Conservation (phyloP, 2,329 filamentous ascomycete genomes). For the Monascus ruber region DNA sequence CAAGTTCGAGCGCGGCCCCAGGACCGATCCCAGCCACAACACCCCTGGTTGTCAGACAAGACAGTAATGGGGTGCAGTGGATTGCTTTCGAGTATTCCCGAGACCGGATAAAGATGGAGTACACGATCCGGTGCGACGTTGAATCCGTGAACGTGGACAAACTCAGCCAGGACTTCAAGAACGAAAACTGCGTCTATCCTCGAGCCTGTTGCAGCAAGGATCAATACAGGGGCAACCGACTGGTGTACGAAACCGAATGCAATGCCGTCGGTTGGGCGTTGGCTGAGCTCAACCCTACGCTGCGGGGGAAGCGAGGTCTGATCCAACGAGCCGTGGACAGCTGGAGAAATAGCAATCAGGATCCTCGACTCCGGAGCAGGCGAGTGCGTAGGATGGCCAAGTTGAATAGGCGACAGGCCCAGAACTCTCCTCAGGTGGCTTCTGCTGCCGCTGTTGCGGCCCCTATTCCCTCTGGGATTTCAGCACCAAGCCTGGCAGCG, state of each 20-base stretch:
- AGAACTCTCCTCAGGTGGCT: constrained; percentile 53
- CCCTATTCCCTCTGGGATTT: constrained; percentile 52
- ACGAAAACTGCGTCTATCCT: constrained; percentile 96
- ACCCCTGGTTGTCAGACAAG: constrained; percentile 83
- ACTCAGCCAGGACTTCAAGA: constrained; percentile 80
- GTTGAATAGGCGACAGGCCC: constrained; percentile 74
- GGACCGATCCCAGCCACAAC: constrained; percentile 96
- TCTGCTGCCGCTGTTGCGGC: constrained; percentile 29
- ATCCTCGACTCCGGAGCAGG: constrained; percentile 78
- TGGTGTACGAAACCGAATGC: constrained; percentile 97
- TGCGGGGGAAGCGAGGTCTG: constrained; percentile 85
- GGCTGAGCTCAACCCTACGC: constrained; percentile 79
- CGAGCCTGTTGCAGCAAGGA: constrained; percentile 91
- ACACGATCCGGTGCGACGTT: constrained; percentile 95
- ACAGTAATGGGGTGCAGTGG: constrained; percentile 96
- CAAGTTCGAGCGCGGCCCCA: constrained; percentile 83
- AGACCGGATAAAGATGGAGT: constrained; percentile 98
- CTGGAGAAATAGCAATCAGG: constrained; percentile 98
- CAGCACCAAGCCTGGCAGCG: constrained; percentile 48
- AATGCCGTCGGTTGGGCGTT: constrained; percentile 99
- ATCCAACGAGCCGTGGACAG: constrained; percentile 97
- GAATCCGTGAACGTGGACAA: constrained; percentile 90
- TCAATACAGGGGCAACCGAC: constrained; percentile 86
- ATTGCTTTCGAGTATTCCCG: constrained; percentile 97
- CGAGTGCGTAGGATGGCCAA: constrained; percentile 93